Evolutionary conservation across 2,329 filamentous ascomycete genomes (phyloP).

Genomic region (Colletotrichum acutatum): DNA sequence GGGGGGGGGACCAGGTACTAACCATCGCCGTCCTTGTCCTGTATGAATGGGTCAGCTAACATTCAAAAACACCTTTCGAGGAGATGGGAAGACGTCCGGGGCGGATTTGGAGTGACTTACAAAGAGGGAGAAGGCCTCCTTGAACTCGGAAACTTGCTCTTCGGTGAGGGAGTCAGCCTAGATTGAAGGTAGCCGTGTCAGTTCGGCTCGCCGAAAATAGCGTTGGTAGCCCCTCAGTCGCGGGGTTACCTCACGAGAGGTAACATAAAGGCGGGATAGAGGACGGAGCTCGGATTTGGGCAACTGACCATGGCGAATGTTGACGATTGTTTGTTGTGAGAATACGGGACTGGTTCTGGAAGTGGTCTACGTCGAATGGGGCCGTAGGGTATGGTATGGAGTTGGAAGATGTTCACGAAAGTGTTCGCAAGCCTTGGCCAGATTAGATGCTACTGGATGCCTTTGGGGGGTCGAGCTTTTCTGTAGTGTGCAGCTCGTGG

Average conservation of each 20-base stretch:
- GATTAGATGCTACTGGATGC: conserved; percentile 17
- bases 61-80: conserved; percentile 27
- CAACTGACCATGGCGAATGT: conserved; percentile 26
- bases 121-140: conserved; percentile 99
- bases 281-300: neutral
- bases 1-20: conserved; percentile 54
- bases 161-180: conserved; percentile 98
- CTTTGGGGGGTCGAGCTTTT: conserved; percentile 36
- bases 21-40: conserved; percentile 96
- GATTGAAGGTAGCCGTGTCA: conserved; percentile 18
- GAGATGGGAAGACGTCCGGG: conserved; percentile 1
- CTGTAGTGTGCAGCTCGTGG: conserved; percentile 36
- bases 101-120: conserved; percentile 68
- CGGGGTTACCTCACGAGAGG: conserved; percentile 19
- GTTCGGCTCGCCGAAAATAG: conserved; percentile 18
- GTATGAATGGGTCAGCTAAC: conserved; percentile 45
- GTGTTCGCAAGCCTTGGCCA: conserved; percentile 31
- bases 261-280: neutral
- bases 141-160: conserved; percentile 99
- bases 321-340: neutral
- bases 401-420: conserved; percentile 24
- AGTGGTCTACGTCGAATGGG: conserved; percentile 1
- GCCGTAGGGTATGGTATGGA: neutral
- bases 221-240: conserved; percentile 32
- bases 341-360: neutral